Evolutionary conservation across 169 alveolate genomes (phyloP).

Genomic region (Plasmodium knowlesi): DNA sequence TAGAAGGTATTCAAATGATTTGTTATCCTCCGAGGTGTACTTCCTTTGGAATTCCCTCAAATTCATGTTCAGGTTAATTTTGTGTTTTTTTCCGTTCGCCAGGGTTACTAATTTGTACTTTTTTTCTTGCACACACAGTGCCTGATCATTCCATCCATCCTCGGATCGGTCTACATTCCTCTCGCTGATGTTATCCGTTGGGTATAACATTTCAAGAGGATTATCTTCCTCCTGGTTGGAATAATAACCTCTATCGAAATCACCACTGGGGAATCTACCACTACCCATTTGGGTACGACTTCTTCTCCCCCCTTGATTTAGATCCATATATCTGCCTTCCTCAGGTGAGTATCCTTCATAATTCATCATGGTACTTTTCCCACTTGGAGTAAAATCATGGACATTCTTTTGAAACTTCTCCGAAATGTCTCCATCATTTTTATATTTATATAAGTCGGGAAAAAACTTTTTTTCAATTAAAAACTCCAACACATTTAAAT

Average conservation of each 20-base stretch:
- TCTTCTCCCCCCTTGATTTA: background rate
- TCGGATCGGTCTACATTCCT: background rate
- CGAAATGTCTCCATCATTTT: conserved; percentile 31
- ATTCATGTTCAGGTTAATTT: conserved; percentile 78
- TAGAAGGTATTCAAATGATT: conserved; percentile 78
- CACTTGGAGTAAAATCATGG: background rate
- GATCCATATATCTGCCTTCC: background rate
- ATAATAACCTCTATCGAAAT: background rate
- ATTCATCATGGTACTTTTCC: background rate
- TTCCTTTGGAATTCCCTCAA: conserved; percentile 80
- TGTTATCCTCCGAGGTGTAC: conserved; percentile 84
- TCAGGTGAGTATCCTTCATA: background rate
- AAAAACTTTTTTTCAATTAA: conserved; percentile 83
- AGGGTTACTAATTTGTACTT: conserved; percentile 41
- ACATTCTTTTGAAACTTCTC: background rate
- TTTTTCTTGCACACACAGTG: conserved; percentile 25
- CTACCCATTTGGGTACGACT: background rate
- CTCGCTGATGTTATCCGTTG: background rate
- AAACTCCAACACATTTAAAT: conserved; percentile 78
- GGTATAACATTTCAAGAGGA: background rate
- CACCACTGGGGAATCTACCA: background rate
- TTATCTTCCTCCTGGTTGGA: background rate
- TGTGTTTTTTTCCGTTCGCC: conserved; percentile 73
- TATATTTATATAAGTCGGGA: conserved; percentile 78
- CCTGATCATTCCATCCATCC: background rate